Evolutionary conservation across 352 stramenopile species (phyloP), one percentile per base, ranked within the genome.

Genomic region (Phytophthora tentaculata): DNA sequence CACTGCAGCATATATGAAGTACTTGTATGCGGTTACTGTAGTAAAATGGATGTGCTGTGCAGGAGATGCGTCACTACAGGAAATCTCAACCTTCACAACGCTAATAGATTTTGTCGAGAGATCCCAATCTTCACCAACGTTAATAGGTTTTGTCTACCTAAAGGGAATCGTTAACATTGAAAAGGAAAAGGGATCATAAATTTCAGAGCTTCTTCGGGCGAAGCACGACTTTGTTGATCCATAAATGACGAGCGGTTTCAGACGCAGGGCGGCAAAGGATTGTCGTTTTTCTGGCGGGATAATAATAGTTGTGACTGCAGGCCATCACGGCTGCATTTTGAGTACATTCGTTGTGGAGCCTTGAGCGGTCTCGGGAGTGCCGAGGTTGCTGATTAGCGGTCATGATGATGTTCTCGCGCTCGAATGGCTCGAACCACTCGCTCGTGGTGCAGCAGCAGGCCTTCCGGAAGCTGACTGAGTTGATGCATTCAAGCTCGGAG

Each of bases 401-500:
- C 20, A 82, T 82, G 77, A 81, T 80, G 74, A 72, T 81, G 70
- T 82, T 84, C 48, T 81, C 74, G 23, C 75, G 66, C 14, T 23
- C 63, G 12, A 62, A 55, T 43, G 66, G 57, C 17, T 26, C 51
- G 10, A 84, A 61, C 41, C 59, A 49, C 19, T 56, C 69, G 23
- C 52, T 64, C 0, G 61, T 73, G 48, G 51, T 58, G 55, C 80
- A 84, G 71, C 75, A 83, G 28, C 65, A 74, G 35, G 61, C 73
- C 23, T 73, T 79, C 49, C 76, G 73, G 44, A 91, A 90, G 53
- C 69, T 92, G 22, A 81, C 81, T 9, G 83, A 92, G 55, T 67
- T 90, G 43, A 80, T 89, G 68, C 76, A 88, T n/a, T 68, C 79
- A 3, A 58, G 61, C 32, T 47, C 69, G 1, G 82, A 92, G 61